Percentiles rank a stretch among this genome's conserved stretches.
Evolutionary conservation across 345 rosid species (phyloP).

Genomic region (Brassica carinata): DNA sequence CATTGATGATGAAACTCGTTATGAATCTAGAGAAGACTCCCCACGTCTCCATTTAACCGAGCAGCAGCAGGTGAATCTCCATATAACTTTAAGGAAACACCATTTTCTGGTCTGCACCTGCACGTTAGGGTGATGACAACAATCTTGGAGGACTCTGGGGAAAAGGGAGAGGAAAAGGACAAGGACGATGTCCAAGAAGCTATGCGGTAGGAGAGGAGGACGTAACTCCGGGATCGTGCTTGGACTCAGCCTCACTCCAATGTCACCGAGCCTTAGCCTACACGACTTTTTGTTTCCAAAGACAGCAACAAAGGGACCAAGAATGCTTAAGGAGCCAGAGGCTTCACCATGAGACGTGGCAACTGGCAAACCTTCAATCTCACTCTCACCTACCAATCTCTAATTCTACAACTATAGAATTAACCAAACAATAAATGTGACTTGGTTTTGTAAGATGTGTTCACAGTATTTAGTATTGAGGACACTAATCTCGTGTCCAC

Average conservation of each 20-base stretch:
- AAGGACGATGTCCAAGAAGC: constrained; percentile 60
- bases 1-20: constrained; percentile 54
- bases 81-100: too few species aligned
- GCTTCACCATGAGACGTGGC: constrained; percentile 89
- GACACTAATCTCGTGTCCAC: too few species aligned
- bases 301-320: constrained; percentile 62
- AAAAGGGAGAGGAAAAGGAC: constrained; percentile 69
- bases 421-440: constrained; percentile 33
- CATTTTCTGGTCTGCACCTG: background rate
- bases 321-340: constrained; percentile 87
- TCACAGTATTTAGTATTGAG: background rate
- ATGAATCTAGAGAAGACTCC: constrained; percentile 55
- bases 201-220: constrained; percentile 39
- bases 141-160: constrained; percentile 48
- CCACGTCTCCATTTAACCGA: constrained; percentile 53
- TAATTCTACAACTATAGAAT: constrained; percentile 15
- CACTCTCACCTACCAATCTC: constrained; percentile 38
- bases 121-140: constrained; percentile 42
- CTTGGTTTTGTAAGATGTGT: constrained; percentile 13
- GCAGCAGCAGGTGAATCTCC: constrained; percentile 5
- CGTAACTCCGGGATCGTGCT: constrained; percentile 51
- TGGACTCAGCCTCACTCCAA: constrained; percentile 32
- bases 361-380: constrained; percentile 45
- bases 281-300: constrained; percentile 48
- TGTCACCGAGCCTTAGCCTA: constrained; percentile 39